These are phyloP conservation scores for Russula dissimulans DNA, from an alignment of 768 basidiomycete species.

Conservation along the genomic window DNA sequence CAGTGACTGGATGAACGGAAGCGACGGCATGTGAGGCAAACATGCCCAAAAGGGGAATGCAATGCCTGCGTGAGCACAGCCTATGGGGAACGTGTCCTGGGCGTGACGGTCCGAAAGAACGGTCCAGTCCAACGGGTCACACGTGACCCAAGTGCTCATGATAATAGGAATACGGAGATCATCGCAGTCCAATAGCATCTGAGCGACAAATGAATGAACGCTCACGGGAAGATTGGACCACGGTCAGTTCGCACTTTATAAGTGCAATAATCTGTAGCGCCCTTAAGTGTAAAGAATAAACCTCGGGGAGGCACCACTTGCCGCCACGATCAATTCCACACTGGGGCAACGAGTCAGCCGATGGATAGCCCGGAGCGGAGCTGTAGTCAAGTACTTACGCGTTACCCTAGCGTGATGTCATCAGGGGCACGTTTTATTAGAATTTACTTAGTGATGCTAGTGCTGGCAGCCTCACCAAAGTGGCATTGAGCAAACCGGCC, in stretches of 20 bases:
- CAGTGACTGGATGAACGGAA: not conserved
- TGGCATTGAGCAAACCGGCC: constrained; percentile 80
- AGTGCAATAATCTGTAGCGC: constrained; percentile 37
- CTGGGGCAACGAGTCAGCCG: constrained; percentile 18
- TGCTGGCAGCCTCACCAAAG: constrained; percentile 39
- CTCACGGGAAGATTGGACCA: constrained; percentile 40
- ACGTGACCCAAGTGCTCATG: not conserved
- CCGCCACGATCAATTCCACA: constrained; percentile 37
- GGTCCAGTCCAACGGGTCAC: not conserved
- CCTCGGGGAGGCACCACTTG: constrained; percentile 19
- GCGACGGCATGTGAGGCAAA: not conserved
- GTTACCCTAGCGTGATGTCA: constrained; percentile 21
- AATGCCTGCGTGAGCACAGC: not conserved
- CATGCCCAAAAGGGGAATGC: not conserved
- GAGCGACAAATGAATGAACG: constrained; percentile 1
- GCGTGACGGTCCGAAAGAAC: not conserved
- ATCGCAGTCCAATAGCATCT: not conserved
- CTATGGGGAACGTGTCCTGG: not conserved
- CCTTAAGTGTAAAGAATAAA: constrained; percentile 8
- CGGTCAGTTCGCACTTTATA: constrained; percentile 33
- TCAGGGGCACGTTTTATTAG: not conserved
- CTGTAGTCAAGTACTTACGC: constrained; percentile 19
- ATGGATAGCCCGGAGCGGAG: not conserved
- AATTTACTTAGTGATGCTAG: not conserved
- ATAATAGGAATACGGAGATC: too few species aligned